Evolutionary conservation across 2,329 filamentous ascomycete genomes (phyloP), one percentile per base, ranked within the genome.

Genomic region (Colletotrichum sp.): DNA sequence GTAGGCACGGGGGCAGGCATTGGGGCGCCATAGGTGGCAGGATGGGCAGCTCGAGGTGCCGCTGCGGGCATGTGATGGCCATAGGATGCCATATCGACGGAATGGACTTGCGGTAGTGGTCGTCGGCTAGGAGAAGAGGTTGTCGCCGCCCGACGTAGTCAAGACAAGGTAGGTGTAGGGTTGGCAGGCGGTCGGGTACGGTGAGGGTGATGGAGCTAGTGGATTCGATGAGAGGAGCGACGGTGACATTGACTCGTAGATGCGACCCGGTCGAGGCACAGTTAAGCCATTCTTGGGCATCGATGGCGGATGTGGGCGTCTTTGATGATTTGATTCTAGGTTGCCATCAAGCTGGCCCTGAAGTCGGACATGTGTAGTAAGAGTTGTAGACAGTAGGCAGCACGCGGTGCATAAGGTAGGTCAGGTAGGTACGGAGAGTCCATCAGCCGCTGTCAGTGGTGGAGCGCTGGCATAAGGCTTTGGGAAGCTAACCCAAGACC

Each of bases 11-110:
- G 80, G 44, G 86, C 83, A 39, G 86, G 82, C 67, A 86, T 81
- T 68, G 87, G 84, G 67, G 86, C 84, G 76, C 85, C 86, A 82
- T 90, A 89, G 72, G 85, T 84, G 63, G 84, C 84, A 71, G 87
- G 85, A 73, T 88, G 87, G 69, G 69, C 69, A 22, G 76, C 62
- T 64, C 77, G 72, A 8, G 75, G 75, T 30, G 75, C 77, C 29
- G 77, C 57, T 16, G 76, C 62, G 29, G 77, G 69, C 77, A 71
- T 68, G 13, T 72, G 76, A 62, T 77, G 77, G 29, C 76, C 76
- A 63, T 77, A 76, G 13, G 76, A 77, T 22, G 77, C 72, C 77
- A 78, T 77, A 5, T 61, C 39, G 55, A 19, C 27, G 19, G 32
- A 30, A 30, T 49, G 8, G 49, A 34, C 32, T 19, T 66, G 71